These are phyloP conservation scores for Trypanosoma lewisi DNA, from an alignment of 208 protist species.

Conservation along the genomic window DNA sequence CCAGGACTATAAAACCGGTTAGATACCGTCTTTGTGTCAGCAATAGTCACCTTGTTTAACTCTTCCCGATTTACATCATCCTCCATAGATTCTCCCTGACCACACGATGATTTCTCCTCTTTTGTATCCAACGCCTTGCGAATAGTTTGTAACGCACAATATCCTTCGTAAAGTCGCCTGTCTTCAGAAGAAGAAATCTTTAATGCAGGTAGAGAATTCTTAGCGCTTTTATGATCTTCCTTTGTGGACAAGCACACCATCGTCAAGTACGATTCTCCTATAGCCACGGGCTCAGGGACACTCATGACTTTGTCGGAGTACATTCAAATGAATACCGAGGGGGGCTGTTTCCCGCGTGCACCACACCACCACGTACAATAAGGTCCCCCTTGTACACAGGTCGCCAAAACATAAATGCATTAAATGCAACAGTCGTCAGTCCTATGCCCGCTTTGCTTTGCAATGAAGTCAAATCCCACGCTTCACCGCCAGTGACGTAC, in stretches of 20 bases:
- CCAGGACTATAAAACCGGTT: slow-evolving; percentile 30
- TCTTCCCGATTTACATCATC: slow-evolving; percentile 34
- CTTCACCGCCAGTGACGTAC: slow-evolving; percentile 17
- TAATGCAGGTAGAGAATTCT: slow-evolving; percentile 22
- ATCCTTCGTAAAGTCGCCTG: slow-evolving; percentile 23
- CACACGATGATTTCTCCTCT: background rate
- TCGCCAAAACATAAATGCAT: slow-evolving; percentile 43
- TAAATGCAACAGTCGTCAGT: slow-evolving; percentile 52
- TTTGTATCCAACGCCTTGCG: slow-evolving; percentile 7
- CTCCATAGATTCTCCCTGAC: slow-evolving; percentile 25
- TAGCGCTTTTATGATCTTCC: background rate
- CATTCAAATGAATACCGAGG: slow-evolving; percentile 35
- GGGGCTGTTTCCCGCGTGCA: slow-evolving; percentile 37
- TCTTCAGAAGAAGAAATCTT: slow-evolving; percentile 23
- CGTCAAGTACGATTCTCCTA: slow-evolving; percentile 42
- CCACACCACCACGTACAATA: slow-evolving; percentile 27
- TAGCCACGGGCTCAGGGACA: slow-evolving; percentile 6
- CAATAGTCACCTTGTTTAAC: slow-evolving; percentile 23
- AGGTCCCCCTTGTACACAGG: slow-evolving; percentile 54
- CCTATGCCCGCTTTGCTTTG: background rate
- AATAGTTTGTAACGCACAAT: slow-evolving; percentile 21
- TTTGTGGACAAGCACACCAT: slow-evolving; percentile 19
- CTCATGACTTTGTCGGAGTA: slow-evolving; percentile 41
- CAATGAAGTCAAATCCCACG: background rate
- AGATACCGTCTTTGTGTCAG: slow-evolving; percentile 11